Conservation (phyloP, 441 rosid genomes). For the Jatropha podagrica region DNA sequence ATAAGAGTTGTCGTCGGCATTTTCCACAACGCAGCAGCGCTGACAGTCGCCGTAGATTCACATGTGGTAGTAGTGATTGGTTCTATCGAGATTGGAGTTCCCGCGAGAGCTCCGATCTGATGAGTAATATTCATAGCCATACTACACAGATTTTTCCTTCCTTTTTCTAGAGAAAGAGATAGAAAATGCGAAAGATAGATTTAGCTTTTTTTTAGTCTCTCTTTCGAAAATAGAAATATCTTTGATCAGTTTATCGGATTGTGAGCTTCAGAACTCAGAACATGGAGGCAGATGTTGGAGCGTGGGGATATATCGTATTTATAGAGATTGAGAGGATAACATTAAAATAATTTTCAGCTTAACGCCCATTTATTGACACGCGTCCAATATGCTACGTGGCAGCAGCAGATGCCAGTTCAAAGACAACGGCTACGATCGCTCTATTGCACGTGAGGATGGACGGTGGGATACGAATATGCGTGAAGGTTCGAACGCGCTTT, state of each 20-base stretch:
- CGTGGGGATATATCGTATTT: constrained; percentile 1
- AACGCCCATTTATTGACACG: constrained; percentile 33
- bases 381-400: constrained; percentile 29
- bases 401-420: constrained; percentile 10
- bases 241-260: background rate
- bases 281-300: background rate
- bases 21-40: constrained; percentile 49
- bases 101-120: constrained; percentile 67
- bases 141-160: background rate
- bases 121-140: constrained; percentile 72
- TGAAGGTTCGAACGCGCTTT: constrained; percentile 39
- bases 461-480: constrained; percentile 41
- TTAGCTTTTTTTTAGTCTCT: no score
- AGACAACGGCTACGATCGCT: constrained; percentile 53
- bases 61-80: background rate
- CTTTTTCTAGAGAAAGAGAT: background rate
- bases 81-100: constrained; percentile 46
- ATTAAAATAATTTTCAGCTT: constrained; percentile 13
- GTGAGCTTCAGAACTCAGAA: background rate
- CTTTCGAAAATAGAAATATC: background rate
- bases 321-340: constrained; percentile 43
- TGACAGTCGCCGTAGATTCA: constrained; percentile 36
- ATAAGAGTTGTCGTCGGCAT: constrained; percentile 33
- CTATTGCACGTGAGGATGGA: constrained; percentile 37
- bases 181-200: background rate